Evolutionary conservation across 129 eudicot genomes (phyloP).

Genomic region (Arctium lappa): DNA sequence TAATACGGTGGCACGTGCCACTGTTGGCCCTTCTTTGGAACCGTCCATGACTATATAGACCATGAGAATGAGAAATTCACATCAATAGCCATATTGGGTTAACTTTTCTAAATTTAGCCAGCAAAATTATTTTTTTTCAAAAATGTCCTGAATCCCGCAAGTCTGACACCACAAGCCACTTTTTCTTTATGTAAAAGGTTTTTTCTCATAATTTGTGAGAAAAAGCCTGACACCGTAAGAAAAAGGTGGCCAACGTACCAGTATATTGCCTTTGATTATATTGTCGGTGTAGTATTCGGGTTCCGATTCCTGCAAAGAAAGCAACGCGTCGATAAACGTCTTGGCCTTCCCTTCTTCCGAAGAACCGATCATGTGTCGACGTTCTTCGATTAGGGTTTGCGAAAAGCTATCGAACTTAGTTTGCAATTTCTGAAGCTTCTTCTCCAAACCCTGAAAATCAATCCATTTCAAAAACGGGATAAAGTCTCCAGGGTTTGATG

Average conservation of each 20-base stretch:
- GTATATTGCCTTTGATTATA: slow-evolving; percentile 46
- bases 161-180: no score
- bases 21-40: no score
- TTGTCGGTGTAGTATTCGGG: slow-evolving; percentile 57
- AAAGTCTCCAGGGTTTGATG: slow-evolving; percentile 41
- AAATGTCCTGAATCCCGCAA: no score
- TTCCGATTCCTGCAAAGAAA: slow-evolving; percentile 48
- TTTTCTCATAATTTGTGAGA: no score
- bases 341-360: neutral
- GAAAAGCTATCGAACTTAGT: slow-evolving; percentile 34
- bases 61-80: no score
- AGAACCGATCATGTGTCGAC: neutral
- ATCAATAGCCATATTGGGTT: no score
- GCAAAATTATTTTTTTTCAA: no score
- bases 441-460: slow-evolving; percentile 31
- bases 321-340: slow-evolving; percentile 48
- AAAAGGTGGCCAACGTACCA: slow-evolving; percentile 25
- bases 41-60: no score
- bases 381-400: slow-evolving; percentile 46
- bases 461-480: slow-evolving; percentile 44
- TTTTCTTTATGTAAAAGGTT: no score
- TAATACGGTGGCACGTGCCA: no score
- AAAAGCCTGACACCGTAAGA: no score
- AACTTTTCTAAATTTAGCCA: no score
- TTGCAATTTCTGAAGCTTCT: slow-evolving; percentile 28